A percentile compares a stretch with the other conserved stretches of the same genome.
Conservation (phyloP, 495 filamentous ascomycete species). For the Trichoderma asperelloides region DNA sequence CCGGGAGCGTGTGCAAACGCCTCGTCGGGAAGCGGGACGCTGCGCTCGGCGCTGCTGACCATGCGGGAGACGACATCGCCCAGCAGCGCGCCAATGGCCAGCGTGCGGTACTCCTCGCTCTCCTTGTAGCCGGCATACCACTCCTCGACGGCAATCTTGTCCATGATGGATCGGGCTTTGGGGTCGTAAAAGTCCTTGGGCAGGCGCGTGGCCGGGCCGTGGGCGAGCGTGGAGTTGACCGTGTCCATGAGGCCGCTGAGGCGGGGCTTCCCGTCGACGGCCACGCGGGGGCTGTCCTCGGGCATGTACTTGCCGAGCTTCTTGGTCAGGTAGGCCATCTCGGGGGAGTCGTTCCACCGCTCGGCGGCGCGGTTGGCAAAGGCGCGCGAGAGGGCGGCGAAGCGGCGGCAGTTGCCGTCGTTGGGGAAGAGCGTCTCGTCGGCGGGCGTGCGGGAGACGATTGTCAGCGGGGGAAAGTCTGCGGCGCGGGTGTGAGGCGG, state of each 20-base stretch:
- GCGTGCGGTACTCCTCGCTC: slow-evolving; percentile 69
- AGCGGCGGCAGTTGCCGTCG: slow-evolving; percentile 73
- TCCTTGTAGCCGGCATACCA: slow-evolving; percentile 88
- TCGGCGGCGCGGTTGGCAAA: slow-evolving; percentile 77
- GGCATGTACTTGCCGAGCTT: slow-evolving; percentile 80
- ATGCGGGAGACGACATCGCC: slow-evolving; percentile 82
- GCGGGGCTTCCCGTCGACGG: slow-evolving; percentile 75
- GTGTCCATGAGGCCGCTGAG: slow-evolving; percentile 91
- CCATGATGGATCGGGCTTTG: slow-evolving; percentile 59
- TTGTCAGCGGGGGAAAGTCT: slow-evolving; percentile 59
- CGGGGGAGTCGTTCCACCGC: slow-evolving; percentile 70
- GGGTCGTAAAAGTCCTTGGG: slow-evolving; percentile 83
- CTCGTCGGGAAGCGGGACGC: slow-evolving; percentile 30
- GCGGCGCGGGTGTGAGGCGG: slow-evolving; percentile 54
- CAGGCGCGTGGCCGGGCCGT: slow-evolving; percentile 68
- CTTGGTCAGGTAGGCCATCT: slow-evolving; percentile 78
- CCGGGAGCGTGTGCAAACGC: slow-evolving; percentile 31
- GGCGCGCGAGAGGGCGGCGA: slow-evolving; percentile 65
- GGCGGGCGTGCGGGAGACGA: slow-evolving; percentile 58
- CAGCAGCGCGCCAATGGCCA: slow-evolving; percentile 78
- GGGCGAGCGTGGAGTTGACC: slow-evolving; percentile 78
- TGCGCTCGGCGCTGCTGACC: slow-evolving; percentile 60
- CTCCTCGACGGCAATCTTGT: slow-evolving; percentile 78
- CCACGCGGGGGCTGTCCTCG: slow-evolving; percentile 51
- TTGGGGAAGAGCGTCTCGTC: slow-evolving; percentile 95